These are phyloP conservation scores for Suhomyces wounanorum DNA, from an alignment of 1,139 yeast genomes.

Conservation along the genomic window DNA sequence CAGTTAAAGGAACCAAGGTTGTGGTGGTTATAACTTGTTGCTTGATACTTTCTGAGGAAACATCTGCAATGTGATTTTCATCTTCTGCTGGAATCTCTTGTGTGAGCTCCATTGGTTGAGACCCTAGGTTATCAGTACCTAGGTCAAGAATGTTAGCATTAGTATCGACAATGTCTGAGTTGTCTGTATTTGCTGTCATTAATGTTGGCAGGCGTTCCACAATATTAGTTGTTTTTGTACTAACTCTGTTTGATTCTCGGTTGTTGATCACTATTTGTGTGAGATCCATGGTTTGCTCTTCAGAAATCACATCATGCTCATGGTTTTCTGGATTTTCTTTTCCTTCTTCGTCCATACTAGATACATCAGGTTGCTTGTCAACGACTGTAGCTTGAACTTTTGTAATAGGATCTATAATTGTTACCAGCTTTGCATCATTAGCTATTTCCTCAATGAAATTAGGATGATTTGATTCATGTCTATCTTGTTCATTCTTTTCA, in stretches of 20 bases:
- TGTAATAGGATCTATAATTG: too few species aligned
- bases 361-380: not conserved
- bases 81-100: conserved; percentile 14
- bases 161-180: too few species aligned
- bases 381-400: too few species aligned
- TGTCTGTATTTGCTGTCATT: not conserved
- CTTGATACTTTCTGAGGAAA: conserved; percentile 4
- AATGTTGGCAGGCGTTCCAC: not conserved
- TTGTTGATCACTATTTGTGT: conserved; percentile 9
- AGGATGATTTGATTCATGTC: too few species aligned
- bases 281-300: conserved; percentile 18
- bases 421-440: too few species aligned
- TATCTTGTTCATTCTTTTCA: not conserved
- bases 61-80: not conserved
- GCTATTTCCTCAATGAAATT: too few species aligned
- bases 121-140: conserved; percentile 11
- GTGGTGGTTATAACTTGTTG: conserved; percentile 14
- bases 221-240: not conserved
- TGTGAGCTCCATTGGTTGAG: conserved; percentile 27
- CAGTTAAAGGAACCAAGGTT: conserved; percentile 13
- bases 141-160: not conserved
- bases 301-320: conserved; percentile 2
- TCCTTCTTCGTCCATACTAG: not conserved
- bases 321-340: not conserved
- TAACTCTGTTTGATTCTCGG: not conserved